Evolutionary conservation across 306 rosid species (phyloP).

Genomic region (Citrullus colocynthis): DNA sequence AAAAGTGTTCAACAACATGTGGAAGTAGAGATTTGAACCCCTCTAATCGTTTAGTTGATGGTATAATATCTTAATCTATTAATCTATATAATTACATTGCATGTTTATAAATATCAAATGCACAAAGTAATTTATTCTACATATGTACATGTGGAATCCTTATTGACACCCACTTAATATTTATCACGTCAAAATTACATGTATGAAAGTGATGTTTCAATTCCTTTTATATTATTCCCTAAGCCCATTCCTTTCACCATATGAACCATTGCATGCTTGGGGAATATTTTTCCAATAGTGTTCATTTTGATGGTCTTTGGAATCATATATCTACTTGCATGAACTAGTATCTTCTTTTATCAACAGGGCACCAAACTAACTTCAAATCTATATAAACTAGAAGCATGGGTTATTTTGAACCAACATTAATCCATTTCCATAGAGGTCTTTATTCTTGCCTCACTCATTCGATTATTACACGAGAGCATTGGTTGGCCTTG

Average conservation of each 20-base stretch:
- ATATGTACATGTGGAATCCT: not conserved
- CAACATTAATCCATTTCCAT: not conserved
- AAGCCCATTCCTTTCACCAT: not conserved
- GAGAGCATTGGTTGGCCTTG: not conserved
- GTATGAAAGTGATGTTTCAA: not conserved
- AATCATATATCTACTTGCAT: constrained; percentile 5
- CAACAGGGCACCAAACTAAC: not conserved
- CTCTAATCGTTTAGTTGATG: no score
- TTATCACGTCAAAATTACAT: not conserved
- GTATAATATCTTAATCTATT: no score
- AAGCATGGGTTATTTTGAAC: not conserved
- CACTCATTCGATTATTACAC: not conserved
- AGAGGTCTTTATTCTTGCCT: not conserved
- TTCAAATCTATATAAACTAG: not conserved
- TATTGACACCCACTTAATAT: not conserved
- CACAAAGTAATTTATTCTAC: not conserved
- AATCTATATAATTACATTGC: no score
- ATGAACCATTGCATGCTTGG: not conserved
- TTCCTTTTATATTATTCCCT: not conserved
- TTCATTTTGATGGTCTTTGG: not conserved
- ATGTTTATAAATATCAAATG: not conserved
- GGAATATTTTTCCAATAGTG: not conserved
- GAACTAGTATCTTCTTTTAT: not conserved
- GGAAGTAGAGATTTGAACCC: no score
- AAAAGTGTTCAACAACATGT: no score